These are phyloP conservation scores for Neurospora sp. DNA, from an alignment of 2,329 filamentous ascomycete genomes.

Conservation along the genomic window DNA sequence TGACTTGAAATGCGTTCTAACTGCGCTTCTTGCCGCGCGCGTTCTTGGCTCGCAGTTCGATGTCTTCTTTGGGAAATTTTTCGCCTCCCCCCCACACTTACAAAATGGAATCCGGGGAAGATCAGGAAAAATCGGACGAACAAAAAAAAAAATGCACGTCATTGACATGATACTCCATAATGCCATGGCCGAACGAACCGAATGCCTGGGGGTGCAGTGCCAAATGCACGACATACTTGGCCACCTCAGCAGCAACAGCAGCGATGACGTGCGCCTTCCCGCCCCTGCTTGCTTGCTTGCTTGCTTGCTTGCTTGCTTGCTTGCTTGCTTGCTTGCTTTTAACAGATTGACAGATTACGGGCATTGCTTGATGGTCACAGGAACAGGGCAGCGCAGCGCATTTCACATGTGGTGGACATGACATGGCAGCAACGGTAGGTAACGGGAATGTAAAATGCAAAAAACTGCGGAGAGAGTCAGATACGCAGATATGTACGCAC, in stretches of 20 bases:
- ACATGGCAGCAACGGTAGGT: too few species aligned
- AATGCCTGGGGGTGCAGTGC: background rate
- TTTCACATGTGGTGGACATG: too few species aligned
- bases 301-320: background rate
- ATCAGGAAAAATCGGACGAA: background rate
- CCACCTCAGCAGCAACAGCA: background rate
- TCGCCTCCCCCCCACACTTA: background rate
- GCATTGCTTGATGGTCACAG: background rate
- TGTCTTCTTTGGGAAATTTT: background rate
- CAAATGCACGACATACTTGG: background rate
- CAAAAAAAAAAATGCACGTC: too few species aligned
- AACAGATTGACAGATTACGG: background rate
- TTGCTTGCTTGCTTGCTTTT: background rate
- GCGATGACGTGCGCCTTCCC: background rate
- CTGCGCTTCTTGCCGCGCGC: background rate
- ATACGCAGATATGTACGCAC: background rate
- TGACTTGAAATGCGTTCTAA: background rate
- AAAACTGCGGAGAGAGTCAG: background rate
- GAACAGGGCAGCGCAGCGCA: background rate
- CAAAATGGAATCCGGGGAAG: background rate
- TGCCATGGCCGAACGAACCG: too few species aligned
- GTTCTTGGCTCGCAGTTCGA: background rate
- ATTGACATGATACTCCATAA: too few species aligned
- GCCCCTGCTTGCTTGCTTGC: background rate
- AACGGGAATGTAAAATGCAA: background rate